phyloP scores from a whole-genome alignment of 352 stramenopile genomes.

The Pythium coloratum region DNA sequence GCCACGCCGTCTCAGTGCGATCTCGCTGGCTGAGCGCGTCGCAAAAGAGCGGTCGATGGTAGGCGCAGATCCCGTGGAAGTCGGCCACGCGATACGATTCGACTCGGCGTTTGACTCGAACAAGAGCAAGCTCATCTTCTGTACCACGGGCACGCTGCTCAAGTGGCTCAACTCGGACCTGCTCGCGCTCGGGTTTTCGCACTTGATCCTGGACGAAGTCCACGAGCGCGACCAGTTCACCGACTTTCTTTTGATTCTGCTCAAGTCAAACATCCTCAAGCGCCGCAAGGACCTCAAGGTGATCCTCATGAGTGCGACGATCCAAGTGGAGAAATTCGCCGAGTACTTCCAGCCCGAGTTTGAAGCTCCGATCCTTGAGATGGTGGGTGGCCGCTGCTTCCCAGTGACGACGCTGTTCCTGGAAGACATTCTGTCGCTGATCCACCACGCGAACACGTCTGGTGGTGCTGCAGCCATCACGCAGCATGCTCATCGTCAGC shows the following conservation, averaged over 20 bases:
- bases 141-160: slow-evolving; percentile 94
- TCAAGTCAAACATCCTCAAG: slow-evolving; percentile 87
- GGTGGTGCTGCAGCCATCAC: slow-evolving; percentile 13
- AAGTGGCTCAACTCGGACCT: slow-evolving; percentile 84
- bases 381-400: slow-evolving; percentile 83
- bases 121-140: slow-evolving; percentile 95
- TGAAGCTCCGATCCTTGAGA: slow-evolving; percentile 69
- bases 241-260: slow-evolving; percentile 95
- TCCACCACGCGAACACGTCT: slow-evolving; percentile 27
- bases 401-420: slow-evolving; percentile 94
- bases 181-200: slow-evolving; percentile 80
- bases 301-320: slow-evolving; percentile 96
- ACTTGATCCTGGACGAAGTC: slow-evolving; percentile 96
- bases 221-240: slow-evolving; percentile 95
- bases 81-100: slow-evolving; percentile 93
- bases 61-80: slow-evolving; percentile 62
- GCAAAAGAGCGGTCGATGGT: slow-evolving; percentile 61
- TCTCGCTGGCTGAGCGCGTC: slow-evolving; percentile 89
- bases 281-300: slow-evolving; percentile 86
- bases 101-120: slow-evolving; percentile 76
- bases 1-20: slow-evolving; percentile 90
- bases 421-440: slow-evolving; percentile 76
- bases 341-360: slow-evolving; percentile 89
- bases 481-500: slow-evolving; percentile 6
- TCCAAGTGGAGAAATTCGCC: slow-evolving; percentile 93